phyloP scores from a whole-genome alignment of 768 basidiomycete genomes.

The Chalciporus pseudorubinellus region DNA sequence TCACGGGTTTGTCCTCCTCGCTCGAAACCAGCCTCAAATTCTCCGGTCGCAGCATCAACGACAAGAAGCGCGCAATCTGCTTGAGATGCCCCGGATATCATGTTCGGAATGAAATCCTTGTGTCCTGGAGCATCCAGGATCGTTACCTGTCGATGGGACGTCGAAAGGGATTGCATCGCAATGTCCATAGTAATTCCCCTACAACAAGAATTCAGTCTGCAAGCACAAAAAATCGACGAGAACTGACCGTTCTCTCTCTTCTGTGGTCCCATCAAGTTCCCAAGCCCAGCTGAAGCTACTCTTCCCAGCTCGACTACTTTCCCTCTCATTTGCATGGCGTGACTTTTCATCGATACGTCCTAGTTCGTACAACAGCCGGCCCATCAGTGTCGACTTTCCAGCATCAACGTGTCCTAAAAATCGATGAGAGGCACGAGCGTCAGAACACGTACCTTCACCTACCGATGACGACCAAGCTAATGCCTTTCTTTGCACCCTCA shows the following conservation, averaged over 20 bases:
- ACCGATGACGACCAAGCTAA: slow-evolving; percentile 95
- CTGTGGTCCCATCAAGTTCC: slow-evolving; percentile 89
- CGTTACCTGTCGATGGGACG: slow-evolving; percentile 75
- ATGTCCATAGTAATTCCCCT: slow-evolving; percentile 99
- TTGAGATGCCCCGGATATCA: slow-evolving; percentile 98
- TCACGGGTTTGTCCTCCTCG: slow-evolving; percentile 94
- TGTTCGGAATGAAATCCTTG: slow-evolving; percentile 97
- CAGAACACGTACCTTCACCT: slow-evolving; percentile 14
- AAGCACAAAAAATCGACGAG: background rate
- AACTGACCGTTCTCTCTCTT: slow-evolving; percentile 87
- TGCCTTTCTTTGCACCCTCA: slow-evolving; percentile 57
- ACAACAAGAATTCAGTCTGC: slow-evolving; percentile 9
- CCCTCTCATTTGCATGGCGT: slow-evolving; percentile 80
- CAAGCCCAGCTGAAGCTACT: slow-evolving; percentile 97
- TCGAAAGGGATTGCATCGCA: slow-evolving; percentile 75
- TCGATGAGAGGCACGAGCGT: slow-evolving; percentile 8
- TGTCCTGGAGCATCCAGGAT: slow-evolving; percentile 98
- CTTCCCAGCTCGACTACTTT: slow-evolving; percentile 87
- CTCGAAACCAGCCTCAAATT: slow-evolving; percentile 95
- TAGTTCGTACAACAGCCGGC: slow-evolving; percentile 87
- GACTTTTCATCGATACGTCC: slow-evolving; percentile 87
- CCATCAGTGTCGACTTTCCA: slow-evolving; percentile 98
- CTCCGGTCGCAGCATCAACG: slow-evolving; percentile 84
- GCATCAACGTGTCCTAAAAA: slow-evolving; percentile 89
- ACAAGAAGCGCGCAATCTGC: slow-evolving; percentile 94